A percentile compares a stretch with the other conserved stretches of the same genome.
Evolutionary conservation across 164 flowering plant species (phyloP).

Genomic region (Magnolia changhungtana): DNA sequence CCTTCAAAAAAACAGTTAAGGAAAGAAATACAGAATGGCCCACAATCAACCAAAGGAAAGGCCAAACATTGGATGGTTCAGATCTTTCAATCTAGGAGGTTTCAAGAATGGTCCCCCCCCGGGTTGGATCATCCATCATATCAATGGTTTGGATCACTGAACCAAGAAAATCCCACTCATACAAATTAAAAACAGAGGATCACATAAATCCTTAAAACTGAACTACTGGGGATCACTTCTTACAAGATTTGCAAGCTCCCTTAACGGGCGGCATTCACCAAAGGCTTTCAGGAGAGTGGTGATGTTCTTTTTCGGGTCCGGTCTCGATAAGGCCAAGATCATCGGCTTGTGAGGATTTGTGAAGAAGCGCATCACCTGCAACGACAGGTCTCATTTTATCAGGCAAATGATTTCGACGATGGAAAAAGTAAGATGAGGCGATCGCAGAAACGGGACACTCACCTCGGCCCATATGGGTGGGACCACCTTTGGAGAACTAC

Average conservation of each 20-base stretch:
- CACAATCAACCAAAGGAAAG: neutral
- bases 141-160: neutral
- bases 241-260: conserved; percentile 95
- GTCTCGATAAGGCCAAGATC: conserved; percentile 87
- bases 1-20: neutral
- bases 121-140: neutral
- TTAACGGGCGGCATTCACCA: conserved; percentile 80
- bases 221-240: conserved; percentile 13
- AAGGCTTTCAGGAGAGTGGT: conserved; percentile 90
- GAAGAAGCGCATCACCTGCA: conserved; percentile 83
- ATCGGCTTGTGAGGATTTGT: conserved; percentile 95
- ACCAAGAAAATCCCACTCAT: neutral
- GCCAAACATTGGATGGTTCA: neutral
- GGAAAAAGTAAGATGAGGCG: neutral
- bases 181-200: neutral
- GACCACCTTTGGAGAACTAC: conserved; percentile 65
- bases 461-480: conserved; percentile 91
- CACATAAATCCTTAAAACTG: neutral
- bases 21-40: neutral
- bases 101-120: neutral
- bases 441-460: conserved; percentile 17
- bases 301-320: conserved; percentile 90
- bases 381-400: neutral
- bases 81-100: neutral
- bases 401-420: neutral